Evolutionary conservation across 2,329 filamentous ascomycete genomes (phyloP).

Genomic region (Anthostomella pinea): DNA sequence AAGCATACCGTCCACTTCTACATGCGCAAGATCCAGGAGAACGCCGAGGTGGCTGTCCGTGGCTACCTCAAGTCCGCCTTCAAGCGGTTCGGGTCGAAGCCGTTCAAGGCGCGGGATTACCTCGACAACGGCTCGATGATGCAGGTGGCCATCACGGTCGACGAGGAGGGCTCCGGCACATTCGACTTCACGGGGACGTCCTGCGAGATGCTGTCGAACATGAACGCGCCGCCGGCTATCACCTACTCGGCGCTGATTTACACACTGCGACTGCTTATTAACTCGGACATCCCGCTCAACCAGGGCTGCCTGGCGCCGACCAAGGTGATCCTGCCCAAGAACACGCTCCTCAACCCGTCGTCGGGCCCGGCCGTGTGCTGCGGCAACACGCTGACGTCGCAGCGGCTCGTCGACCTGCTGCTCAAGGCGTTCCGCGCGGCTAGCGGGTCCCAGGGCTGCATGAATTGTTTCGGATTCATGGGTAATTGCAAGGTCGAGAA

Average conservation of each 20-base stretch:
- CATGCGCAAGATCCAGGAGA: constrained; percentile 41
- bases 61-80: constrained; percentile 27
- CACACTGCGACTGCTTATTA: constrained; percentile 59
- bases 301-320: constrained; percentile 60
- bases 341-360: constrained; percentile 33
- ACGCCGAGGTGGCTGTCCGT: constrained; percentile 38
- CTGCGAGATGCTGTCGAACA: constrained; percentile 41
- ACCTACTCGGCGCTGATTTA: constrained; percentile 32
- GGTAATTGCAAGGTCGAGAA: constrained; percentile 24
- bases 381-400: constrained; percentile 23
- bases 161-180: constrained; percentile 67
- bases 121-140: constrained; percentile 60
- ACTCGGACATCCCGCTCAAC: constrained; percentile 71
- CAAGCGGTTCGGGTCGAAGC: constrained; percentile 49
- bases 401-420: constrained; percentile 19
- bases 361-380: constrained; percentile 22
- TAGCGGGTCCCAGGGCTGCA: constrained; percentile 74
- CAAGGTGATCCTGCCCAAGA: constrained; percentile 23
- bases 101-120: constrained; percentile 65
- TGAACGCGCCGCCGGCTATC: constrained; percentile 31
- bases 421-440: constrained; percentile 29
- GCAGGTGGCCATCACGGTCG: constrained; percentile 44
- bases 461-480: constrained; percentile 77
- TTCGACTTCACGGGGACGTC: constrained; percentile 54
- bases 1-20: constrained; percentile 34